Percentiles rank a stretch among this genome's conserved stretches.
Evolutionary conservation across 176 grass and related monocot genomes (phyloP).

Genomic region (Musa itinerans): DNA sequence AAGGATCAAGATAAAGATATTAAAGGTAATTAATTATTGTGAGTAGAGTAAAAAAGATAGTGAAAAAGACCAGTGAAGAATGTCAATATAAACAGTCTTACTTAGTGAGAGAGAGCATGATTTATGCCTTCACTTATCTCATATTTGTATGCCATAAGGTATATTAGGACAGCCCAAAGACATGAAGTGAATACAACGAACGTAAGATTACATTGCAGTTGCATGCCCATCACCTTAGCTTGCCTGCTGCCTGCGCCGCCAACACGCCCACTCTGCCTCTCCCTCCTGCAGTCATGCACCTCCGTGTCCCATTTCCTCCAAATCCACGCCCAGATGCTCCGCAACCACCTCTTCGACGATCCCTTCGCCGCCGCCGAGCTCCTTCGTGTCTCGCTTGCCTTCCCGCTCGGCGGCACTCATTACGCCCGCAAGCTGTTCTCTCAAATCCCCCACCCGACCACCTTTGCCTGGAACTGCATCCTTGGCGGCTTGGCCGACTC

Average conservation of each 20-base stretch:
- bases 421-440: constrained; percentile 13
- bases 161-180: no score
- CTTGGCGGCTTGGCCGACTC: constrained; percentile 5
- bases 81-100: no score
- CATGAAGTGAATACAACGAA: no score
- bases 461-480: constrained; percentile 9
- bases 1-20: no score
- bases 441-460: constrained; percentile 1
- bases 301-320: constrained; percentile 3
- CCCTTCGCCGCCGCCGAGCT: neutral
- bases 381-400: neutral
- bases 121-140: no score
- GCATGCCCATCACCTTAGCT: constrained; percentile 5
- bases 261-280: constrained; percentile 3
- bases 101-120: no score
- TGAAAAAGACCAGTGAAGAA: no score
- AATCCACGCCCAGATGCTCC: constrained; percentile 23
- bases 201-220: neutral
- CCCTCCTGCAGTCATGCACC: constrained; percentile 7
- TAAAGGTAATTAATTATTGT: no score
- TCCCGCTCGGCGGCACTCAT: neutral
- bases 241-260: neutral
- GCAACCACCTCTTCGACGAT: neutral
- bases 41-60: no score
- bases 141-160: no score